Evolutionary conservation across 2,329 filamentous ascomycete genomes (phyloP), one percentile per base, ranked within the genome.

Genomic region (Chaetothyriales sp.): DNA sequence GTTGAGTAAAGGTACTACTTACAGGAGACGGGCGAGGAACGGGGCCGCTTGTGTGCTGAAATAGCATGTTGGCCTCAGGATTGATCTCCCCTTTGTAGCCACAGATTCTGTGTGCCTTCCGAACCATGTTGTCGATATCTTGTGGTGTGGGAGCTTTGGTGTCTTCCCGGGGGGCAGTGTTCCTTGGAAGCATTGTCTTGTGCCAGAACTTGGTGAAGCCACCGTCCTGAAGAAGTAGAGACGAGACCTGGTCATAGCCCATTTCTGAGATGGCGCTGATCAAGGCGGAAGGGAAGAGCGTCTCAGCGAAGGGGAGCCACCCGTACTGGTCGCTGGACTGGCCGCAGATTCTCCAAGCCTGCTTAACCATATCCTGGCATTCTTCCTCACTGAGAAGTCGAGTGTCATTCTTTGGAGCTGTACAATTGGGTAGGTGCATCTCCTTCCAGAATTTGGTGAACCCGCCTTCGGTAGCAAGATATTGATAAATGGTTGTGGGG

Each of bases 221-320:
- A 25, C 53, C 47, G 18, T 45, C 18, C 29, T 45, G 46, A 25
- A 25, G 18, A 7, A 18, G 22, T 52, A 29, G 5, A 29, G 37
- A 15, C 46, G 45, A 15, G 55, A 51, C 18, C 20, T 43, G 20
- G 43, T 44, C 18, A 28, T 20, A 8, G 18, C 44, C 33, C 18
- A 8, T 15, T 15, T 9, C 33, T 40, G 33, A 40, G 33, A 40
- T 40, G 33, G 48, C 51, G 22, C 47, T 51, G n/a, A 28, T 49
- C 7, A 43, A 49, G 15, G 53, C 53, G 20, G 46, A 52, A 15
- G 19, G 19, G 25, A 55, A 55, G n/a, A 50, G 5, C 7, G 48
- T 18, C 10, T 55, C 53, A 2, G 50, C 45, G 28, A 54, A 57
- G 18, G 51, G 53, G 20, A 46, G 51, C 44, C 46, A 53, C n/a